Base-by-base conservation (phyloP, 2,329 filamentous ascomycete genomes). In the Diplodia seriata region DNA sequence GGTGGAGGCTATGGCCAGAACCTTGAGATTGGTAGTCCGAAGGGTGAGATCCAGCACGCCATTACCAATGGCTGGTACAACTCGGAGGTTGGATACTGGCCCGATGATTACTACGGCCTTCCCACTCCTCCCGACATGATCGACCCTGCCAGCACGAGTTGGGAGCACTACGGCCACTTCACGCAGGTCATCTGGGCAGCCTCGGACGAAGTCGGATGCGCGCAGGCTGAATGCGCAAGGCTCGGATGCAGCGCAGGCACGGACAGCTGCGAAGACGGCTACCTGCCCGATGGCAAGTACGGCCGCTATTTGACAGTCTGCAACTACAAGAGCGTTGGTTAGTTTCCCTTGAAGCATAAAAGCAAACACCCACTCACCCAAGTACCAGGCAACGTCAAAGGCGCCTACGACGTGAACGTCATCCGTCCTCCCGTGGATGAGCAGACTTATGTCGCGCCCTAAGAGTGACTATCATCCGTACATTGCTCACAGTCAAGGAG, bases 21-120 rank as follows among this genome's bases (percentile, higher is more conserved):
- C 51, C 62, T 65, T 43, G 20, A 40, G 33, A 14, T 55, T 15
- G 61, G 61, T 18, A 38, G 23, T 26, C 8, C 20, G 11, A n/a
- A 12, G 12, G n/a, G 18, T 5, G n/a, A 65, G 15, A 55, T 65
- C 36, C n/a, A 55, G 62, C 23, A 8, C 7, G 49, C 33, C 26
- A 54, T 65, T 15, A 54, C 62, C 49, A 55, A 65, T 26, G 33
- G 15, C 33, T 63, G 59, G 59, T 65, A 65, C 36, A 47, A 65
- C 62, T 26, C 33, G 18, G 62, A 65, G 36, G 18, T 65, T 7
- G 20, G 20, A 15, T 18, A 11, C 15, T 55, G 38, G 31, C 43
- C 31, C 47, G 47, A 51, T 14, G 18, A 31, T 2, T 26, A 55
- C 36, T 65, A 65, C 9, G 62, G 62, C 43, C 15, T 51, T 29